Evolutionary conservation across 495 filamentous ascomycete species (phyloP).

Genomic region (Xylaria castorea): DNA sequence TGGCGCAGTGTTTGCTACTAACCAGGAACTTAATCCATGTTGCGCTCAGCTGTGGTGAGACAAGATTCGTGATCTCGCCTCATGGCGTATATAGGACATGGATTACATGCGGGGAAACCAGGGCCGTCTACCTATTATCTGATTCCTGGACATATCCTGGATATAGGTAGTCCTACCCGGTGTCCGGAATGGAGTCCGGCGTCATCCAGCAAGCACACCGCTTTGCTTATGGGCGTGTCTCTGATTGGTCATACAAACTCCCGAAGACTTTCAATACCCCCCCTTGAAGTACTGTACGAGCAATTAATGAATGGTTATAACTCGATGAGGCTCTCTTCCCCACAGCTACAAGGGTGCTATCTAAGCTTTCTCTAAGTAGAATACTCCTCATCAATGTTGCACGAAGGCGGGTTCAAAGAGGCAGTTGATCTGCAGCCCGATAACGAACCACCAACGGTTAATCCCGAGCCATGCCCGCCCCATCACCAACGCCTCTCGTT

Average conservation of each 20-base stretch:
- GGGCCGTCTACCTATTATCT: background rate
- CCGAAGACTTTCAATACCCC: background rate
- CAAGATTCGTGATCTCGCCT: background rate
- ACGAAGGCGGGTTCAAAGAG: slow-evolving; percentile 5
- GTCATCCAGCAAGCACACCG: background rate
- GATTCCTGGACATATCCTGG: background rate
- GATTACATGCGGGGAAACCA: slow-evolving; percentile 1
- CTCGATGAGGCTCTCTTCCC: slow-evolving; percentile 2
- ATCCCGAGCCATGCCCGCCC: slow-evolving; percentile 17
- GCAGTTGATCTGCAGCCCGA: slow-evolving; percentile 16
- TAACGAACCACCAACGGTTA: slow-evolving; percentile 17
- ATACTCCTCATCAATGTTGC: slow-evolving; percentile 9
- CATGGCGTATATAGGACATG: background rate
- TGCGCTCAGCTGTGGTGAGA: background rate
- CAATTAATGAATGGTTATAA: background rate
- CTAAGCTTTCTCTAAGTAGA: slow-evolving; percentile 4
- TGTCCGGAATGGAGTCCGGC: background rate
- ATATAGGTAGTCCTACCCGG: slow-evolving; percentile 9
- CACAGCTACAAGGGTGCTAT: background rate
- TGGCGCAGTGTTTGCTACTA: background rate
- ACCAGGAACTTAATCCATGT: background rate
- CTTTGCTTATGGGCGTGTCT: background rate
- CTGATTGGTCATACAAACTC: background rate
- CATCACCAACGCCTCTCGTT: background rate
- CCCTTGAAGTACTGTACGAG: background rate